A percentile compares a stretch with the other conserved stretches of the same genome.
Conservation (phyloP, 2,329 filamentous ascomycete genomes). For the Ophiostoma piceae region DNA sequence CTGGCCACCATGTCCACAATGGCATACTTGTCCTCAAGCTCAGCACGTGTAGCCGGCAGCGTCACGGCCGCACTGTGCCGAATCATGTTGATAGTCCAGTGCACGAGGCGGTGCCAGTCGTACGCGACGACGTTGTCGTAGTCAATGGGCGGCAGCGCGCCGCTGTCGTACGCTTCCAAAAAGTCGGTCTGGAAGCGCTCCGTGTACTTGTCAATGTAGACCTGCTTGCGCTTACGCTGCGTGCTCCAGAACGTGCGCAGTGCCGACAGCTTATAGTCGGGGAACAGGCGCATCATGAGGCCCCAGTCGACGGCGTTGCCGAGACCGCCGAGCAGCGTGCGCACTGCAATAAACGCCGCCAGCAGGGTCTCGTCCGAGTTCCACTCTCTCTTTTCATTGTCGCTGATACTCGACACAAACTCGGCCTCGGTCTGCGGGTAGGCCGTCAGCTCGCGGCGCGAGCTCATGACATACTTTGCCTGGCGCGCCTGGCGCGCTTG, state of each 20-base stretch:
- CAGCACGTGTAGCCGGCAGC: slow-evolving; percentile 44
- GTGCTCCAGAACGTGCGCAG: slow-evolving; percentile 53
- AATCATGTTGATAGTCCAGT: slow-evolving; percentile 58
- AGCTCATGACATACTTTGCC: slow-evolving; percentile 31
- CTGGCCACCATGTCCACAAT: slow-evolving; percentile 31
- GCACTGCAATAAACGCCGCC: slow-evolving; percentile 54
- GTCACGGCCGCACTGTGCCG: slow-evolving; percentile 42
- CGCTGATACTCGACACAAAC: slow-evolving; percentile 29
- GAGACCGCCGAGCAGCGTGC: slow-evolving; percentile 55
- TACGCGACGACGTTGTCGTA: slow-evolving; percentile 59
- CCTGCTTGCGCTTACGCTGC: slow-evolving; percentile 47
- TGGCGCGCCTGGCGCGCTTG: slow-evolving; percentile 20
- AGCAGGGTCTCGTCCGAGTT: slow-evolving; percentile 45
- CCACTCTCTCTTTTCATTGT: slow-evolving; percentile 33
- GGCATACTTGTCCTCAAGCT: slow-evolving; percentile 42
- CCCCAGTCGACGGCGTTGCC: slow-evolving; percentile 58
- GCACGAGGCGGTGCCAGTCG: slow-evolving; percentile 62
- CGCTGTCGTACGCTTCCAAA: slow-evolving; percentile 59
- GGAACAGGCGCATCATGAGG: slow-evolving; percentile 52
- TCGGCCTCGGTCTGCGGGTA: slow-evolving; percentile 35
- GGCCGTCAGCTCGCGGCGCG: slow-evolving; percentile 33
- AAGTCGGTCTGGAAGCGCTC: slow-evolving; percentile 61
- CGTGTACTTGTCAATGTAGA: slow-evolving; percentile 52
- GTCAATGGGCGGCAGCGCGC: slow-evolving; percentile 56
- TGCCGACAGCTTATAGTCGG: slow-evolving; percentile 45